Evolutionary conservation across 345 rosid genomes (phyloP), one percentile per base, ranked within the genome.

Genomic region (Luvunga scandens): DNA sequence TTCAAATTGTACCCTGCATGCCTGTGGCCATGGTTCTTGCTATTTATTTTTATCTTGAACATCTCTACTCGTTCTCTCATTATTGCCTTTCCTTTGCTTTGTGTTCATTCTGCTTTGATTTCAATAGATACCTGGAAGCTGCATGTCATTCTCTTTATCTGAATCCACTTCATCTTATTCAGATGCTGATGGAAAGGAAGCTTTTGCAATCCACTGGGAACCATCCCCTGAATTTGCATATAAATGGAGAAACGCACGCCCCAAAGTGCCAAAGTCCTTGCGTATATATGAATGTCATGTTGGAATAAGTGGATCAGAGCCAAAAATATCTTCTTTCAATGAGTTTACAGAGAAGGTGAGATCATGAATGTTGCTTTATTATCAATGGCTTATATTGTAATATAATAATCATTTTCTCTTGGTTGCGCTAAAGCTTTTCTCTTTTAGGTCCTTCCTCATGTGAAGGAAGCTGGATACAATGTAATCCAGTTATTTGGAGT

Each of bases 171-270:
- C 48, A 33, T 76, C 59, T 57, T 72, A 27, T 53, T 45, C 81
- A 93, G 98, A 88, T 83, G 88, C 87, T 12, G 91, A 88, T 59
- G 98, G 90, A 61, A 87, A 89, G 59, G 93, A 91, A 88, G 90
- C 93, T 77, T 95, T 84, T 71, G 99, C 99, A 53, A 84, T 93
- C 81, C 99, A 95, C 77, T 95, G 99, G 99, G 98, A 95, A 77
- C 99, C 97, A 50, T 83, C 99, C 60, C 98, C 94, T 55, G 95
- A 93, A 75, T 59, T 66, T 80, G 91, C 88, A 66, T 90, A 90
- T 86, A 92, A 92, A 82, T 95, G 99, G 97, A 95, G 89, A 75
- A 72, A 89, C 83, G 22, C 87, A 71, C 75, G 69, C 62, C 96
- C 93, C 12, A 75, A 88, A 75, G 84, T 77, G 79, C 97, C 97